These are phyloP conservation scores for Sphaerobolus stellatus DNA, from an alignment of 1,284 basidiomycete genomes.

Conservation along the genomic window DNA sequence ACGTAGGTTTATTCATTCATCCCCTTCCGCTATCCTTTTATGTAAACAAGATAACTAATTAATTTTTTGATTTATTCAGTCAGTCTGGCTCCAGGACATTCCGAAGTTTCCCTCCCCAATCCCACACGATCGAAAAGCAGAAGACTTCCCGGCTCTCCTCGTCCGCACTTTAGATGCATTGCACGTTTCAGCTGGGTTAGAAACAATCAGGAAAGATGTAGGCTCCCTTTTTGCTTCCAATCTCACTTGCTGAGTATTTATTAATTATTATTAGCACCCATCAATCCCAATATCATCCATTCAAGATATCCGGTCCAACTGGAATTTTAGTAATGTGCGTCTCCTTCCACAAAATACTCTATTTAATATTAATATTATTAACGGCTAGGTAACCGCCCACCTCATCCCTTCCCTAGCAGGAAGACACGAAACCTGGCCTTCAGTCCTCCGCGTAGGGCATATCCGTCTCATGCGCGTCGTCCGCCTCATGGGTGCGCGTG, in stretches of 20 bases:
- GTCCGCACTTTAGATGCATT: conserved; percentile 56
- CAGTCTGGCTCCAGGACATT: conserved; percentile 77
- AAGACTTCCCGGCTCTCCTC: conserved; percentile 43
- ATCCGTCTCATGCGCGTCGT: conserved; percentile 67
- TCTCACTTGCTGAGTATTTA: conserved; percentile 3
- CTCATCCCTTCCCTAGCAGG: conserved; percentile 70
- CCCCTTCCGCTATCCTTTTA: too few relatives aligned
- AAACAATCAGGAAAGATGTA: conserved; percentile 55
- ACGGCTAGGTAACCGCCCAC: too few relatives aligned
- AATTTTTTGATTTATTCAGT: conserved; percentile 37
- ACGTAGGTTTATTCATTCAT: conserved; percentile 48
- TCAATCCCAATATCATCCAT: conserved; percentile 56
- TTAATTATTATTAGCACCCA: conserved; percentile 47
- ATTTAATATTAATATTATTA: background rate
- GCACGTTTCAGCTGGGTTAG: conserved; percentile 63
- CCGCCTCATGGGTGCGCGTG: conserved; percentile 55
- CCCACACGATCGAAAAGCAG: conserved; percentile 45
- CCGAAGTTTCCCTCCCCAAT: conserved; percentile 48
- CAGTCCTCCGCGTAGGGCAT: conserved; percentile 60
- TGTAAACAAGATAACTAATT: too few relatives aligned
- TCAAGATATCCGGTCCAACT: conserved; percentile 59
- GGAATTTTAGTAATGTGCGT: conserved; percentile 73
- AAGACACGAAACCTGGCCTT: conserved; percentile 43
- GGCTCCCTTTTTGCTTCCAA: conserved; percentile 22
- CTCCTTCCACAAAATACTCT: too few relatives aligned